phyloP scores from a whole-genome alignment of 306 rosid genomes.

The Cicer pinnatifidum region DNA sequence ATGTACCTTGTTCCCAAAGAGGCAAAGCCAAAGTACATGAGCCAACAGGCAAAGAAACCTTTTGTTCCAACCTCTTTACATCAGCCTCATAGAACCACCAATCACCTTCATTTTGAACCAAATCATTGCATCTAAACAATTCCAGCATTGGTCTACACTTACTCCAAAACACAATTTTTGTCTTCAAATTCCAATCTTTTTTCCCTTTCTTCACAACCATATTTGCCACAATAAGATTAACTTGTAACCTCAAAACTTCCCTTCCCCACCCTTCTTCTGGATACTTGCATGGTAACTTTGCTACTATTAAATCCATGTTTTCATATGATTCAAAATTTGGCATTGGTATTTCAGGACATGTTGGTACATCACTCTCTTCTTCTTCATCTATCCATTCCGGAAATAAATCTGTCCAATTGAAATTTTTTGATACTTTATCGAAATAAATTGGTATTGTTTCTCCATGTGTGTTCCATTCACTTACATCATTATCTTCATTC shows the following conservation, averaged over 20 bases:
- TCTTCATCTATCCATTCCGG: slow-evolving; percentile 98
- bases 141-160: slow-evolving; percentile 92
- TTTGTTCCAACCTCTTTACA: slow-evolving; percentile 61
- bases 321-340: slow-evolving; percentile 56
- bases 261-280: slow-evolving; percentile 76
- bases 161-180: slow-evolving; percentile 72
- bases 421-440: slow-evolving; percentile 62
- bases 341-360: slow-evolving; percentile 88
- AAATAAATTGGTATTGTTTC: slow-evolving; percentile 47
- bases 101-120: slow-evolving; percentile 65
- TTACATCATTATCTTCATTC: slow-evolving; percentile 63
- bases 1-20: slow-evolving; percentile 92
- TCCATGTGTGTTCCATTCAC: slow-evolving; percentile 60
- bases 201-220: slow-evolving; percentile 67
- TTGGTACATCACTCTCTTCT: slow-evolving; percentile 78
- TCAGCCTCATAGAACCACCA: slow-evolving; percentile 86
- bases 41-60: slow-evolving; percentile 79
- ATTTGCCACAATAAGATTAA: slow-evolving; percentile 74
- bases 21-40: slow-evolving; percentile 87
- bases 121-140: slow-evolving; percentile 71
- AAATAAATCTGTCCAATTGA: slow-evolving; percentile 88
- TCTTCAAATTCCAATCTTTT: slow-evolving; percentile 56
- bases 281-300: slow-evolving; percentile 72
- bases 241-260: slow-evolving; percentile 75
- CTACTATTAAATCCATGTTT: slow-evolving; percentile 69